phyloP scores from a whole-genome alignment of 371 early-diverging fungal genomes.

The Paraphysoderma sedebokerense region DNA sequence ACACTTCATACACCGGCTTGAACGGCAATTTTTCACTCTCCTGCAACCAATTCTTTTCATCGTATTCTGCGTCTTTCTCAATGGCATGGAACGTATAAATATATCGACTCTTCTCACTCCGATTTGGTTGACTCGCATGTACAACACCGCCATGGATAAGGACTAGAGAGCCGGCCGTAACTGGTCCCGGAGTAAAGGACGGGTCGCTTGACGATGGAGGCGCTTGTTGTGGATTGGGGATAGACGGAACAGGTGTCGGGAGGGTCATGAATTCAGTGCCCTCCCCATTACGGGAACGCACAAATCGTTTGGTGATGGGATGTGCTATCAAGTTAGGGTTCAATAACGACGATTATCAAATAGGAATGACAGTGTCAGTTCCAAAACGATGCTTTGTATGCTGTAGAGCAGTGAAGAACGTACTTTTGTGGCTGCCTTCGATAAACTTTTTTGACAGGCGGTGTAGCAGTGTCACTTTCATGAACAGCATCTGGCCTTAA shows the following conservation, averaged over 20 bases:
- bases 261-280: conserved; percentile 43
- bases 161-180: conserved; percentile 49
- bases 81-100: conserved; percentile 89
- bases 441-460: too few relatives aligned
- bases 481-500: too few relatives aligned
- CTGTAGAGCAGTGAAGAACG: background rate
- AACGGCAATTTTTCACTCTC: background rate
- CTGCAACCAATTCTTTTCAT: conserved; percentile 47
- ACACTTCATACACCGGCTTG: background rate
- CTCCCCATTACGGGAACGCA: conserved; percentile 32
- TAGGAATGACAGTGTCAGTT: too few relatives aligned
- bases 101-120: conserved; percentile 54
- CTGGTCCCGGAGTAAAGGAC: too few relatives aligned
- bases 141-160: conserved; percentile 78
- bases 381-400: conserved; percentile 11
- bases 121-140: conserved; percentile 66
- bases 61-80: conserved; percentile 51
- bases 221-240: background rate
- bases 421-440: conserved; percentile 70
- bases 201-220: too few relatives aligned
- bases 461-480: too few relatives aligned
- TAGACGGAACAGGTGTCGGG: background rate
- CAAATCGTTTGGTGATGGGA: conserved; percentile 54
- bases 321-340: conserved; percentile 19
- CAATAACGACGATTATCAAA: too few relatives aligned